Evolutionary conservation across 495 filamentous ascomycete species (phyloP).

Genomic region (Margaritispora aquatica): DNA sequence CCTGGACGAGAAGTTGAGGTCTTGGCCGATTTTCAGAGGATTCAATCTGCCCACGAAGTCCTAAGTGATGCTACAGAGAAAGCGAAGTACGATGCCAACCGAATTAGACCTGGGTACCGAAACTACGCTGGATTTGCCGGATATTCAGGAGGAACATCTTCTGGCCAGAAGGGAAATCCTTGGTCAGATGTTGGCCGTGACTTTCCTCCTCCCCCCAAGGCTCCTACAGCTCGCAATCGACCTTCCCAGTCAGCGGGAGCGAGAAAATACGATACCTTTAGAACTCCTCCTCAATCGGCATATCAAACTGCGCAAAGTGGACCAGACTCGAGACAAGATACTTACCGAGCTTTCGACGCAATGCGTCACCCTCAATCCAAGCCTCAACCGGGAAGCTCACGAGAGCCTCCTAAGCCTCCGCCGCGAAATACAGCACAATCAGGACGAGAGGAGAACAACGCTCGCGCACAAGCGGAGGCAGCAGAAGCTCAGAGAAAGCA

Average conservation of each 20-base stretch:
- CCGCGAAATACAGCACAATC: constrained; percentile 29
- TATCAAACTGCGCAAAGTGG: constrained; percentile 42
- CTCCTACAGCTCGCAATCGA: constrained; percentile 25
- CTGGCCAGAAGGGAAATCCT: constrained; percentile 44
- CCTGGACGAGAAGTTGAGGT: constrained; percentile 73
- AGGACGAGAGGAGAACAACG: constrained; percentile 27
- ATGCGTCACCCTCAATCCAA: constrained; percentile 42
- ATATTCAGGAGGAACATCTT: constrained; percentile 22
- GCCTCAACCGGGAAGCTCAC: neutral
- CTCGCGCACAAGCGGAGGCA: constrained; percentile 7
- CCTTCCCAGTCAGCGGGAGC: constrained; percentile 50
- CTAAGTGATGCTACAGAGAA: constrained; percentile 61
- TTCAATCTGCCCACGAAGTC: constrained; percentile 81
- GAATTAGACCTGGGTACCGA: constrained; percentile 26
- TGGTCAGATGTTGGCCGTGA: constrained; percentile 39
- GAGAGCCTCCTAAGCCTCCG: constrained; percentile 15
- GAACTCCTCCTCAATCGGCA: constrained; percentile 19
- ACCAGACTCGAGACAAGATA: constrained; percentile 48
- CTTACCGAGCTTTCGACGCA: constrained; percentile 63
- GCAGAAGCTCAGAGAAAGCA: neutral
- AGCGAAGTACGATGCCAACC: constrained; percentile 71
- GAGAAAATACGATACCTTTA: constrained; percentile 40
- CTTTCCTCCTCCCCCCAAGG: constrained; percentile 42
- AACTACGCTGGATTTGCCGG: constrained; percentile 31
- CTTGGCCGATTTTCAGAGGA: constrained; percentile 74